phyloP scores from a whole-genome alignment of 2,329 filamentous ascomycete species.

The Exophiala sideris region DNA sequence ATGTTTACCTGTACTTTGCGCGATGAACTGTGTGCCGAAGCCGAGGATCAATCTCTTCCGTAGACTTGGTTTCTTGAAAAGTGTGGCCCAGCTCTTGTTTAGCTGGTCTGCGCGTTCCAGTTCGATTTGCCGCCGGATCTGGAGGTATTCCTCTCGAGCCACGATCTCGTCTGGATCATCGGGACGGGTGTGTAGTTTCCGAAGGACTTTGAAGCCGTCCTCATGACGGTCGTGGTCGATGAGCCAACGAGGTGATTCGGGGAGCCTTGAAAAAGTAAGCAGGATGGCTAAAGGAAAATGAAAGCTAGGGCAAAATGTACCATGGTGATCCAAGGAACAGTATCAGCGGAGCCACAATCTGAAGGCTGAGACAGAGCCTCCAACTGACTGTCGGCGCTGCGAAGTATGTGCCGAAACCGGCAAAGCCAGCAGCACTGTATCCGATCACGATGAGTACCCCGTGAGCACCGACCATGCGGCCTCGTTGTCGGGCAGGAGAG shows the following conservation, averaged over 20 bases:
- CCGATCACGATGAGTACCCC: conserved; percentile 6
- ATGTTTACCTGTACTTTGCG: conserved; percentile 18
- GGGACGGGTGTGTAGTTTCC: conserved; percentile 42
- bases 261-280: conserved; percentile 21
- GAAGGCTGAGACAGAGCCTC: conserved; percentile 31
- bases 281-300: background rate
- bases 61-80: conserved; percentile 32
- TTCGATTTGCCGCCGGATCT: conserved; percentile 44
- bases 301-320: conserved; percentile 1
- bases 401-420: conserved; percentile 4
- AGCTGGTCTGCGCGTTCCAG: conserved; percentile 34
- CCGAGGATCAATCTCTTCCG: conserved; percentile 39
- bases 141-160: conserved; percentile 41
- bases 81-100: conserved; percentile 37
- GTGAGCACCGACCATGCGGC: conserved; percentile 13
- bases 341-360: conserved; percentile 39
- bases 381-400: conserved; percentile 6
- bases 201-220: conserved; percentile 34
- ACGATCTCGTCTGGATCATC: conserved; percentile 37
- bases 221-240: conserved; percentile 39
- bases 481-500: conserved; percentile 10
- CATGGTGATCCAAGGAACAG: conserved; percentile 38
- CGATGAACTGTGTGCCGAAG: conserved; percentile 37
- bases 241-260: conserved; percentile 43
- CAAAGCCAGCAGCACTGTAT: background rate